phyloP scores from a whole-genome alignment of 345 rosid species.

The Cardamine occulta region DNA sequence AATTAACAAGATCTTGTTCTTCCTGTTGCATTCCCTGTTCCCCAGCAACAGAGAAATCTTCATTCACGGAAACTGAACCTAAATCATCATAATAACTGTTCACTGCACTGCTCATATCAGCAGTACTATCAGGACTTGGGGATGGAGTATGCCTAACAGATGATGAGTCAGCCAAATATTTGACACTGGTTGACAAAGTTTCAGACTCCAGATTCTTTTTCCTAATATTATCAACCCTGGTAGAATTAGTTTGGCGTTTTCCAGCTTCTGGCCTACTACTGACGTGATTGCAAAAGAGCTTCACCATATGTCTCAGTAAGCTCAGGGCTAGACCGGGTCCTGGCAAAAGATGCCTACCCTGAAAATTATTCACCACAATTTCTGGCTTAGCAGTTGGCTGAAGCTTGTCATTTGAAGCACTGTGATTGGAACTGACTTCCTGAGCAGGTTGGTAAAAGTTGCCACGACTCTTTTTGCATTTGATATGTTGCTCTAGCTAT shows the following conservation, averaged over 20 bases:
- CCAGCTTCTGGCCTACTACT: slow-evolving; percentile 59
- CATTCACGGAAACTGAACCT: slow-evolving; percentile 51
- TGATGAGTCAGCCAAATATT: slow-evolving; percentile 56
- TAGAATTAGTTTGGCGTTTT: slow-evolving; percentile 54
- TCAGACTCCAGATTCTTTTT: slow-evolving; percentile 63
- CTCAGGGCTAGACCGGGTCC: slow-evolving; percentile 97
- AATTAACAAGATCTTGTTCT: slow-evolving; percentile 77
- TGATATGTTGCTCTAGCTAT: slow-evolving; percentile 49
- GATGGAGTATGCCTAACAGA: slow-evolving; percentile 52
- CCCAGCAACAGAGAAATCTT: slow-evolving; percentile 54
- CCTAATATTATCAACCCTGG: slow-evolving; percentile 56
- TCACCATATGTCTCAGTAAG: slow-evolving; percentile 72
- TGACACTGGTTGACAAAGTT: slow-evolving; percentile 44
- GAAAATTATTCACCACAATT: slow-evolving; percentile 51
- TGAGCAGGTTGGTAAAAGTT: slow-evolving; percentile 51
- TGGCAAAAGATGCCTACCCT: slow-evolving; percentile 69
- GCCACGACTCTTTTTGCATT: slow-evolving; percentile 50
- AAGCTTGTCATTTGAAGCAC: slow-evolving; percentile 48
- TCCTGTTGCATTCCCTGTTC: slow-evolving; percentile 74
- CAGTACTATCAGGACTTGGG: slow-evolving; percentile 52
- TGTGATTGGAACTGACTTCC: slow-evolving; percentile 56
- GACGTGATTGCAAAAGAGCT: slow-evolving; percentile 56
- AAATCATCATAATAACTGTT: slow-evolving; percentile 60
- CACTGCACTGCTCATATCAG: slow-evolving; percentile 53
- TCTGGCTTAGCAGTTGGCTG: slow-evolving; percentile 62